Percentiles rank a stretch among this genome's conserved stretches.
phyloP scores from a whole-genome alignment of 2,329 filamentous ascomycete species.

The Cladophialophora exuberans region DNA sequence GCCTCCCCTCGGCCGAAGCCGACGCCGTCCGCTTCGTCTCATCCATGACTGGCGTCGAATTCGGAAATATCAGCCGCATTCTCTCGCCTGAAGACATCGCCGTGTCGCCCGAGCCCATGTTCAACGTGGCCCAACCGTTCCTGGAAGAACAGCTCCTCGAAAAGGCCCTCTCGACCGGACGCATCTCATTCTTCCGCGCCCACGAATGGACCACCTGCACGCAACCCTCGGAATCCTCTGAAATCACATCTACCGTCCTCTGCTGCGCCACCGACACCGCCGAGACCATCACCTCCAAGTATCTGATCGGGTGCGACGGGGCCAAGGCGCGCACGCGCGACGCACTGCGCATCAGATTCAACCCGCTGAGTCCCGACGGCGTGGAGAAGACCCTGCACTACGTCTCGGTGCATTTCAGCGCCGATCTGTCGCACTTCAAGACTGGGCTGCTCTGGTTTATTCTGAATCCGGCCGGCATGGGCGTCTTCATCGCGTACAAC shows the following conservation, averaged over 20 bases:
- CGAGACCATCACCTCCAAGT: conserved; percentile 1
- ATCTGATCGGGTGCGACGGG: conserved; percentile 19
- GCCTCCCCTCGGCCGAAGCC: not conserved
- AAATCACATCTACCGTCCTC: too few relatives aligned
- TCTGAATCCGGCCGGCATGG: conserved; percentile 2
- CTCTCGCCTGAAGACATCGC: conserved; percentile 22
- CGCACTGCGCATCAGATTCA: conserved; percentile 2
- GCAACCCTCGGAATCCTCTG: too few relatives aligned
- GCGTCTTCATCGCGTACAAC: conserved; percentile 17
- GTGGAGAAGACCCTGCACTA: conserved; percentile 1
- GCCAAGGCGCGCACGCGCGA: conserved; percentile 12
- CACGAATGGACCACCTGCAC: conserved; percentile 11
- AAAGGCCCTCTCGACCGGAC: conserved; percentile 2
- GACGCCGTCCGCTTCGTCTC: not conserved
- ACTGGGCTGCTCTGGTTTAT: conserved; percentile 16
- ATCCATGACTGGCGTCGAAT: conserved; percentile 16
- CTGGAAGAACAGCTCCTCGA: conserved; percentile 11
- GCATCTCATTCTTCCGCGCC: not conserved
- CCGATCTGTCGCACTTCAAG: conserved; percentile 2
- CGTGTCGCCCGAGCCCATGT: conserved; percentile 12
- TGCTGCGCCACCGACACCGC: not conserved
- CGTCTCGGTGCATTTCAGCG: conserved; percentile 12
- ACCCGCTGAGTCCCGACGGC: not conserved
- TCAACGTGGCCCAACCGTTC: conserved; percentile 16
- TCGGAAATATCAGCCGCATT: not conserved